Percentiles rank a stretch among this genome's conserved stretches.
Conservation (phyloP, 768 basidiomycete species). For the Tylopilus intermedius region DNA sequence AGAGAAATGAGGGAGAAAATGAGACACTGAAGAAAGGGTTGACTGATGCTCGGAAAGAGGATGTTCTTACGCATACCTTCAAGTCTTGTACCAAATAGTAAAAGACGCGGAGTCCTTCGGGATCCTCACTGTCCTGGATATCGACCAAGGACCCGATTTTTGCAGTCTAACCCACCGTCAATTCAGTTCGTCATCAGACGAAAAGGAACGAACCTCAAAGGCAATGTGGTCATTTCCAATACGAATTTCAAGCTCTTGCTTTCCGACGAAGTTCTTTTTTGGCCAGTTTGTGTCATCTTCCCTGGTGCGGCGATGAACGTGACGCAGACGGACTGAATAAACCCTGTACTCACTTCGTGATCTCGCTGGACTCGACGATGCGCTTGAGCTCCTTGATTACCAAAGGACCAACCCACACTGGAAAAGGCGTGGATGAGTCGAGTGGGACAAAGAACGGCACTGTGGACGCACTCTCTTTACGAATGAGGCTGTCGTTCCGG, state of each 20-base stretch:
- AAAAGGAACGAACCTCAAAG: conserved; percentile 67
- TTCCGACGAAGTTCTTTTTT: conserved; percentile 97
- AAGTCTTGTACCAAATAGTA: conserved; percentile 98
- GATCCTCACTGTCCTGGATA: conserved; percentile 94
- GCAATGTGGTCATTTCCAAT: conserved; percentile 93
- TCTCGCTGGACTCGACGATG: conserved; percentile 89
- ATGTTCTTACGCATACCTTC: conserved; percentile 51
- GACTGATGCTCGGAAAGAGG: not conserved
- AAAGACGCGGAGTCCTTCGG: conserved; percentile 94
- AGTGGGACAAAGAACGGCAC: not conserved
- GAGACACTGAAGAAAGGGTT: conserved; percentile 60
- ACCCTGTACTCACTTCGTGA: conserved; percentile 64
- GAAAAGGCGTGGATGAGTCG: not conserved
- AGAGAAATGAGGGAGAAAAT: conserved; percentile 97
- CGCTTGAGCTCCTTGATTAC: conserved; percentile 93
- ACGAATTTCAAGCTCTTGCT: conserved; percentile 95
- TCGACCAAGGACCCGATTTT: conserved; percentile 97
- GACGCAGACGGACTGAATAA: not conserved
- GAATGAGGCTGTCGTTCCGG: conserved; percentile 92
- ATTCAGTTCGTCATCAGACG: not conserved
- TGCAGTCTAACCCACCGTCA: conserved; percentile 63
- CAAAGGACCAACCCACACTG: conserved; percentile 93
- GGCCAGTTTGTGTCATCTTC: conserved; percentile 99
- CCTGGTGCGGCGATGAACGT: conserved; percentile 40
- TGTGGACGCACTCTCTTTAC: conserved; percentile 87